phyloP scores from a whole-genome alignment of 345 rosid species.

The Alliaria petiolata region DNA sequence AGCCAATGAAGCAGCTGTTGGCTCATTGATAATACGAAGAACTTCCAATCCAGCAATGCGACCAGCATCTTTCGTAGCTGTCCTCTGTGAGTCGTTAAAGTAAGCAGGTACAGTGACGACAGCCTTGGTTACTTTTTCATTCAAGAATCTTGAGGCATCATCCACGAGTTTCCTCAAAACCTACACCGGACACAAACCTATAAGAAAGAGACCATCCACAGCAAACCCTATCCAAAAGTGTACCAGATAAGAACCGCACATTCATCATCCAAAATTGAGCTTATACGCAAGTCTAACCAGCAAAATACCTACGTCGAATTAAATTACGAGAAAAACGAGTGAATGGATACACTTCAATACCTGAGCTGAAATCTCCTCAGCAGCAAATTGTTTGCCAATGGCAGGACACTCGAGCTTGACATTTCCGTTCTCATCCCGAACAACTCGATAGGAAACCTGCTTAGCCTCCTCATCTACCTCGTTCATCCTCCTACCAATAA shows the following conservation, averaged over 20 bases:
- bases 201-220: background rate
- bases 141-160: slow-evolving; percentile 83
- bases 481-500: slow-evolving; percentile 93
- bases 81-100: slow-evolving; percentile 87
- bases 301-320: background rate
- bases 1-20: slow-evolving; percentile 96
- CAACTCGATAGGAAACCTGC: slow-evolving; percentile 84
- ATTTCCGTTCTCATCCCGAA: slow-evolving; percentile 88
- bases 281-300: background rate
- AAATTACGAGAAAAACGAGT: background rate
- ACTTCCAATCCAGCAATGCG: slow-evolving; percentile 80
- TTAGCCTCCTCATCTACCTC: slow-evolving; percentile 97
- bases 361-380: slow-evolving; percentile 99
- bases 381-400: slow-evolving; percentile 83
- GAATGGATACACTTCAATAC: slow-evolving; percentile 29
- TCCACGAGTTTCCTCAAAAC: slow-evolving; percentile 94
- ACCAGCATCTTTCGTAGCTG: slow-evolving; percentile 98
- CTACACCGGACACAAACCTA: slow-evolving; percentile 32
- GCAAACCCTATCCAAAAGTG: background rate
- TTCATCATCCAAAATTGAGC: background rate
- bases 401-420: slow-evolving; percentile 97
- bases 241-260: background rate
- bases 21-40: slow-evolving; percentile 93
- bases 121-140: slow-evolving; percentile 67
- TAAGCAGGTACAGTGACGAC: slow-evolving; percentile 78